A percentile compares a stretch with the other conserved stretches of the same genome.
phyloP scores from a whole-genome alignment of 495 filamentous ascomycete genomes.

The Penicillium fimorum region DNA sequence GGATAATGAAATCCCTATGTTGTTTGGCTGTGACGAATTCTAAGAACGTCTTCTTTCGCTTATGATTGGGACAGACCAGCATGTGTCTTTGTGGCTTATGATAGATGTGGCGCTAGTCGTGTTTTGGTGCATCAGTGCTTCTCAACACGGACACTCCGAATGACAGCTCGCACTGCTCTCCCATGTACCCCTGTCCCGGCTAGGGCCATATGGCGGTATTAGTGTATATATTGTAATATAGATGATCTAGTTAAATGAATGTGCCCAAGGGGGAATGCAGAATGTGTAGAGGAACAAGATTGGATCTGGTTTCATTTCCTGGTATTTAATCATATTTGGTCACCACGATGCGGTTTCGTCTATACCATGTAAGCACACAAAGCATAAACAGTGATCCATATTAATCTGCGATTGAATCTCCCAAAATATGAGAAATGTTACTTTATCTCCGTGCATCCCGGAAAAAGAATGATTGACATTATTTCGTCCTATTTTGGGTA shows the following conservation, averaged over 20 bases:
- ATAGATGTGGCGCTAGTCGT: slow-evolving; percentile 19
- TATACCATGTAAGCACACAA: background rate
- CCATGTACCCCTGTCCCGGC: slow-evolving; percentile 4
- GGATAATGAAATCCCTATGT: slow-evolving; percentile 2
- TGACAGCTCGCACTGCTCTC: background rate
- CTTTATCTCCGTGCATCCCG: background rate
- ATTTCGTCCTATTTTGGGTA: background rate
- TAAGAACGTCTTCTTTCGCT: background rate
- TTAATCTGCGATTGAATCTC: background rate
- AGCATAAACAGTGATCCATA: background rate
- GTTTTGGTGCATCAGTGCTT: slow-evolving; percentile 12
- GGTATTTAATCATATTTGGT: background rate
- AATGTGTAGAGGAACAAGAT: background rate
- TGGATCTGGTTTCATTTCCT: background rate
- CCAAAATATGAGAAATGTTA: slow-evolving; percentile 1
- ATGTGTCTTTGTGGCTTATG: slow-evolving; percentile 19
- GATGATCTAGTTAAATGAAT: background rate
- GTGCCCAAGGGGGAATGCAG: background rate
- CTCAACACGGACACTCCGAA: slow-evolving; percentile 23
- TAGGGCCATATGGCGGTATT: slow-evolving; percentile 15
- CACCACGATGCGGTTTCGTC: background rate
- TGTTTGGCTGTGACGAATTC: background rate
- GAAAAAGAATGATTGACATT: slow-evolving; percentile 3
- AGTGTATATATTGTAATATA: background rate
- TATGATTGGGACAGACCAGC: slow-evolving; percentile 4